Evolutionary conservation across 2,329 filamentous ascomycete species (phyloP).

Genomic region (Aspergillus sp.): DNA sequence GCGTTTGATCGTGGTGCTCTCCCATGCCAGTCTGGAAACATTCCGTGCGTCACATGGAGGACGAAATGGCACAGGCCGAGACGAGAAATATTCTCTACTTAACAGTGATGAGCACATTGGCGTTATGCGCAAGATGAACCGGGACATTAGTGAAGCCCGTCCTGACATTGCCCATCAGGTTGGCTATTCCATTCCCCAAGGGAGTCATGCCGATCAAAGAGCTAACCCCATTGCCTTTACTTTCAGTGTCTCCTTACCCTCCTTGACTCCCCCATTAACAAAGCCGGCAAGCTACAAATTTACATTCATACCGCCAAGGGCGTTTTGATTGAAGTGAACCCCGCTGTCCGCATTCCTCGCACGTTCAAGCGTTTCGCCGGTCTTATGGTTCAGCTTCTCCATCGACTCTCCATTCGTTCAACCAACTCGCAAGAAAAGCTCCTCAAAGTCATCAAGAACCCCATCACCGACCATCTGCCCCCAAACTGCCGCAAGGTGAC

Average conservation of each 20-base stretch:
- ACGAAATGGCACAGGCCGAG: constrained; percentile 65
- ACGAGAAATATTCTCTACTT: constrained; percentile 95
- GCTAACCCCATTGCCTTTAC: constrained; percentile 24
- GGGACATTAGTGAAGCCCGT: constrained; percentile 95
- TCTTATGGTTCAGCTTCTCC: constrained; percentile 96
- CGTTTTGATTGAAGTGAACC: constrained; percentile 95
- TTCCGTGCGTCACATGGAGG: constrained; percentile 86
- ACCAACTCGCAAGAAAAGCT: constrained; percentile 98
- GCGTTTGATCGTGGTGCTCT: constrained; percentile 91
- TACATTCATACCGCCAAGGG: constrained; percentile 98
- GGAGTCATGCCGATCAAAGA: neutral
- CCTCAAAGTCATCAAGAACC: constrained; percentile 95
- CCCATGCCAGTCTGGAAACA: constrained; percentile 95
- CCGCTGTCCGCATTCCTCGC: constrained; percentile 94
- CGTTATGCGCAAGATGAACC: constrained; percentile 99
- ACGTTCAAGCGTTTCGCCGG: constrained; percentile 99
- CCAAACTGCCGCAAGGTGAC: constrained; percentile 98
- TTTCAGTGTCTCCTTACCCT: constrained; percentile 90
- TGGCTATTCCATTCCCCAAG: constrained; percentile 38
- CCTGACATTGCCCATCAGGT: constrained; percentile 99
- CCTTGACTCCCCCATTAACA: constrained; percentile 97
- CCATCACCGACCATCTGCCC: constrained; percentile 94
- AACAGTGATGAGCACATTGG: constrained; percentile 99
- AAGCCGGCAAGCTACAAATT: constrained; percentile 95
- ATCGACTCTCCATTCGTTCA: constrained; percentile 92